Conservation (phyloP, 129 eudicot species). For the Heracleum sosnowskyi region DNA sequence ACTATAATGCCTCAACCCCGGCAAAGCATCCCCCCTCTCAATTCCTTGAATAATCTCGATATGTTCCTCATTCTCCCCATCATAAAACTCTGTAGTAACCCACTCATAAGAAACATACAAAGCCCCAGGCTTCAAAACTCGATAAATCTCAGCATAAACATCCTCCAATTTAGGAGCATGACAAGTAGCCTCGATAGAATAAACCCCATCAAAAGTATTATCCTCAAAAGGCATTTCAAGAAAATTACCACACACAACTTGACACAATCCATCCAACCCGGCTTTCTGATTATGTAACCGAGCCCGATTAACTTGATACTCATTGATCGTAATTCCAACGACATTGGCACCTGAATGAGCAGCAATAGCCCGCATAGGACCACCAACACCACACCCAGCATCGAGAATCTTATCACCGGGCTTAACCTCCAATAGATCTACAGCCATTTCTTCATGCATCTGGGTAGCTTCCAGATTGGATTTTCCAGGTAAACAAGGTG, state of each 20-base stretch:
- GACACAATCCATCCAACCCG: constrained; percentile 56
- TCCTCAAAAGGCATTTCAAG: constrained; percentile 77
- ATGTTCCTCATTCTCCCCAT: constrained; percentile 54
- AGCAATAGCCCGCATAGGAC: constrained; percentile 96
- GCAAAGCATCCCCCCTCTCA: constrained; percentile 87
- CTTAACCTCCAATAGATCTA: constrained; percentile 53
- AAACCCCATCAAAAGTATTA: constrained; percentile 67
- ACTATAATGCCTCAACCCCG: constrained; percentile 60
- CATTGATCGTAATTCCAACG: constrained; percentile 85
- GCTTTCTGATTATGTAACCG: constrained; percentile 72
- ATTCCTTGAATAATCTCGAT: constrained; percentile 80
- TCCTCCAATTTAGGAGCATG: constrained; percentile 90
- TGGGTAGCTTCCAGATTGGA: constrained; percentile 67
- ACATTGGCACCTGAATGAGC: constrained; percentile 74
- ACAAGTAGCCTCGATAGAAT: constrained; percentile 91
- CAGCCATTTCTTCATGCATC: constrained; percentile 90
- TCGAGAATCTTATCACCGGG: constrained; percentile 68
- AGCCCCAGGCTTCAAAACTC: constrained; percentile 84
- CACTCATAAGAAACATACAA: constrained; percentile 74
- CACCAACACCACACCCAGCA: constrained; percentile 95
- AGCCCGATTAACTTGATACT: constrained; percentile 82
- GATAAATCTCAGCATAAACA: constrained; percentile 66
- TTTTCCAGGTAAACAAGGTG: constrained; percentile 72
- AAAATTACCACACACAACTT: constrained; percentile 89
- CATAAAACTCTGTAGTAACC: constrained; percentile 74